These are phyloP conservation scores for Cercophora sp. DNA, from an alignment of 495 filamentous ascomycete species.

Conservation along the genomic window DNA sequence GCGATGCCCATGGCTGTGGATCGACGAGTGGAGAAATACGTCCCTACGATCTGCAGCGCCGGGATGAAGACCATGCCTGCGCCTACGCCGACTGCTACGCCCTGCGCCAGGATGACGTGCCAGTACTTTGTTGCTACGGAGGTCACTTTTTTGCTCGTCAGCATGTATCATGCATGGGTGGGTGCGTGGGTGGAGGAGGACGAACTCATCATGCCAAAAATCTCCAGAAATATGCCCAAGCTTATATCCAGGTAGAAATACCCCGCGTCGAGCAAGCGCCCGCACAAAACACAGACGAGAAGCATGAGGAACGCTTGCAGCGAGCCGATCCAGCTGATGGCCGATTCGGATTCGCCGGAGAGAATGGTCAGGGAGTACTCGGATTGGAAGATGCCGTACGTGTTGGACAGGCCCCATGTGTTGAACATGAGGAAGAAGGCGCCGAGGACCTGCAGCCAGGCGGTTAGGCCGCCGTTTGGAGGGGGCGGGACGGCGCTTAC, in stretches of 20 bases:
- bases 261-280: slow-evolving; percentile 20
- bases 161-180: slow-evolving; percentile 36
- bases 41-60: slow-evolving; percentile 55
- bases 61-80: slow-evolving; percentile 61
- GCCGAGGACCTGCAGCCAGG: slow-evolving; percentile 49
- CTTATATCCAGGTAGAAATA: slow-evolving; percentile 13
- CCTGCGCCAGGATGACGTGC: slow-evolving; percentile 60
- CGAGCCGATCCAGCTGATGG: slow-evolving; percentile 32
- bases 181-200: slow-evolving; percentile 28
- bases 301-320: slow-evolving; percentile 24
- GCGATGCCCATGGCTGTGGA: slow-evolving; percentile 66
- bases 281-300: slow-evolving; percentile 23
- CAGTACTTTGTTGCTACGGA: slow-evolving; percentile 56
- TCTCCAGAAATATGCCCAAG: slow-evolving; percentile 16
- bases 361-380: slow-evolving; percentile 25
- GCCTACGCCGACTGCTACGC: slow-evolving; percentile 52
- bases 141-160: slow-evolving; percentile 45
- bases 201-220: slow-evolving; percentile 60
- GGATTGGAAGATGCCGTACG: slow-evolving; percentile 31
- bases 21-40: slow-evolving; percentile 63
- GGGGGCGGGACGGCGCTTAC: neutral
- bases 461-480: slow-evolving; percentile 38
- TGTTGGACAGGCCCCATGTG: slow-evolving; percentile 40
- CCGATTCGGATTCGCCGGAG: slow-evolving; percentile 17
- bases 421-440: slow-evolving; percentile 50